Evolutionary conservation across 106 monocot genomes (phyloP).

Genomic region (Allium fistulosum): DNA sequence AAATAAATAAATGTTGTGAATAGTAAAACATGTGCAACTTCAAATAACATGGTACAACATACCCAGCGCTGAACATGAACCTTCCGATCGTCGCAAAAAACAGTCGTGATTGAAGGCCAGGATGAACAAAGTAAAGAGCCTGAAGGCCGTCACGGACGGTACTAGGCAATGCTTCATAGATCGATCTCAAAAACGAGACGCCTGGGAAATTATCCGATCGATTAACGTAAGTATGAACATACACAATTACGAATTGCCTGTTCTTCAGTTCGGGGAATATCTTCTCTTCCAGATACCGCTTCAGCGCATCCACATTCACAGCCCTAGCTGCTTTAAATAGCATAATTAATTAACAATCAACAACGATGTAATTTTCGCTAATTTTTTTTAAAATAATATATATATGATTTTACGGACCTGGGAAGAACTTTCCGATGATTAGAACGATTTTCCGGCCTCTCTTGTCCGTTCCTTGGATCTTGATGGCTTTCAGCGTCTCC

Average conservation of each 20-base stretch:
- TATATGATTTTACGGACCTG: constrained; percentile 27
- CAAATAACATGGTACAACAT: neutral
- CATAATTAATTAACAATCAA: neutral
- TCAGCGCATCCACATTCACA: constrained; percentile 26
- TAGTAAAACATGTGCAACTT: neutral
- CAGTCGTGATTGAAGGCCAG: constrained; percentile 75
- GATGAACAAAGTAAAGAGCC: constrained; percentile 82
- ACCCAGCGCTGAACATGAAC: constrained; percentile 80
- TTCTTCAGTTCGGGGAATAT: constrained; percentile 49
- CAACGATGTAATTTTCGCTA: neutral
- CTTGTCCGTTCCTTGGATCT: constrained; percentile 69
- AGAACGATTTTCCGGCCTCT: constrained; percentile 62
- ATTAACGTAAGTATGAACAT: constrained; percentile 58
- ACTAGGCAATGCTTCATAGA: constrained; percentile 51
- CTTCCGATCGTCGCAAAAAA: constrained; percentile 89
- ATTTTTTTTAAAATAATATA: neutral
- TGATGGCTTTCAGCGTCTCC: constrained; percentile 15
- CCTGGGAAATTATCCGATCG: constrained; percentile 71
- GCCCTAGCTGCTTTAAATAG: constrained; percentile 22
- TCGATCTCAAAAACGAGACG: constrained; percentile 43
- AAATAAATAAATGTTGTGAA: too few species aligned
- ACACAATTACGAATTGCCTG: constrained; percentile 49
- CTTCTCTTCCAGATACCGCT: constrained; percentile 38
- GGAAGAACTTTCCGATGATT: constrained; percentile 77
- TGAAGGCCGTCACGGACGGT: constrained; percentile 34